Base-by-base conservation (phyloP, 139 green algal species). In the Chlorella ohadii region DNA sequence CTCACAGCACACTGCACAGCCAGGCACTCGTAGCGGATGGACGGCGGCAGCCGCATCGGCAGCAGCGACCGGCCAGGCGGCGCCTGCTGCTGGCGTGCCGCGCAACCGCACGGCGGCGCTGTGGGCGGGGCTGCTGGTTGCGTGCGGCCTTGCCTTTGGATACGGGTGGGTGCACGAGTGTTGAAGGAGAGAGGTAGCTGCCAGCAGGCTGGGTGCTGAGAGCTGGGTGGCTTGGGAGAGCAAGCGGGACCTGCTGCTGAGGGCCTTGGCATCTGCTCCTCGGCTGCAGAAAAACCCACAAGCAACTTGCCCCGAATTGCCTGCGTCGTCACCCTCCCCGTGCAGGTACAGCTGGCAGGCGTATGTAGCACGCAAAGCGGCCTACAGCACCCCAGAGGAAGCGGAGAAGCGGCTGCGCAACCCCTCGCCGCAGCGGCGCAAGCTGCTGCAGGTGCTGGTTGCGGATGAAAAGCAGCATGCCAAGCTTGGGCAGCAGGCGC, bases 361-460 rank as follows among this genome's bases (percentile, higher is more conserved):
- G 12, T 59, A 59, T 22, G 51, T 59, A 13, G 51, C 51, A 4
- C 51, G 51, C 15, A 59, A 59, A 22, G 51, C 51, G 51, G 11
- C 51, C 12, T 59, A 68, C 6, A 36, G 28, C 28, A 36, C 63
- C 12, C 63, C 65, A 72, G 65, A 41, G 15, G 65, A 41, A 11
- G 65, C 65, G 51, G 36, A 31, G 57, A 16, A 57, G 57, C 75
- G 75, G 20, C 25, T 27, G 38, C 57, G 33, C 23, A 38, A 19
- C 33, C 59, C 63, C 3, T 22, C 38, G 36, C 59, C 76, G 2
- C 76, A 82, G 36, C 57, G 59, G 20, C 56, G 76, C 59, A 71
- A 82, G 76, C 76, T 82, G 36, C 59, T 82, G 76, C n/a, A 66
- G 0, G 59, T n/a, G 34, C 36, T 82, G 34, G 25, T 72, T 25